A percentile compares a stretch with the other conserved stretches of the same genome.
phyloP scores from a whole-genome alignment of 495 filamentous ascomycete species.

The Aspergillus homomorphus region DNA sequence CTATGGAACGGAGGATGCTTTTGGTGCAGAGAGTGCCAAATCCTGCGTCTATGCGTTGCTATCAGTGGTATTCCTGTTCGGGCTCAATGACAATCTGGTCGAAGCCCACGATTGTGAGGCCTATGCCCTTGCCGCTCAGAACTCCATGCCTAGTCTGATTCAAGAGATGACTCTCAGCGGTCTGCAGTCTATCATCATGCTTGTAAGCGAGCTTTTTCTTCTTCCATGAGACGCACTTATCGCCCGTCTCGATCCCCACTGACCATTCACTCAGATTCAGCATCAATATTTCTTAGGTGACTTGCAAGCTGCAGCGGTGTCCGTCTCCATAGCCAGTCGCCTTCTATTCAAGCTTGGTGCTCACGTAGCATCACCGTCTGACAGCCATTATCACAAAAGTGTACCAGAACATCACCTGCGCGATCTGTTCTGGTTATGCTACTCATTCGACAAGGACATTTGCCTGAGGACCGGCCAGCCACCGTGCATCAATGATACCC shows the following conservation, averaged over 20 bases:
- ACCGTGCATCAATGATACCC: slow-evolving; percentile 33
- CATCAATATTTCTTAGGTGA: slow-evolving; percentile 21
- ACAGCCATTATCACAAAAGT: no score
- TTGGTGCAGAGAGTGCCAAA: slow-evolving; percentile 16
- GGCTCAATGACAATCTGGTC: slow-evolving; percentile 10
- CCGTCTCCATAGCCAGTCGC: slow-evolving; percentile 18
- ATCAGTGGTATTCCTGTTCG: slow-evolving; percentile 15
- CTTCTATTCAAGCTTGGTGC: slow-evolving; percentile 18
- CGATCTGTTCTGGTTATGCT: slow-evolving; percentile 44
- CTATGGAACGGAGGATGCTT: slow-evolving; percentile 1
- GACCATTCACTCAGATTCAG: slow-evolving; percentile 9
- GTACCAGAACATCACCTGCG: slow-evolving; percentile 22
- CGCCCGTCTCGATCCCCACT: neutral
- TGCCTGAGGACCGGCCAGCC: slow-evolving; percentile 39
- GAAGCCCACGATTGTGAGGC: slow-evolving; percentile 16
- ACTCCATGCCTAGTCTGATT: slow-evolving; percentile 6
- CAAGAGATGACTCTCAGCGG: slow-evolving; percentile 19
- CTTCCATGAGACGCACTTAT: no score
- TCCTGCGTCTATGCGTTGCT: slow-evolving; percentile 21
- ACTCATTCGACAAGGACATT: slow-evolving; percentile 40
- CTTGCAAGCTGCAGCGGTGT: slow-evolving; percentile 12
- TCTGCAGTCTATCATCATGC: slow-evolving; percentile 18
- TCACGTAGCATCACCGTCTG: slow-evolving; percentile 10
- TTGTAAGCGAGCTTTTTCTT: slow-evolving; percentile 13
- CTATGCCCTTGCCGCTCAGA: slow-evolving; percentile 12